phyloP scores from a whole-genome alignment of 768 basidiomycete genomes.

The Macrolepiota fuliginosa region DNA sequence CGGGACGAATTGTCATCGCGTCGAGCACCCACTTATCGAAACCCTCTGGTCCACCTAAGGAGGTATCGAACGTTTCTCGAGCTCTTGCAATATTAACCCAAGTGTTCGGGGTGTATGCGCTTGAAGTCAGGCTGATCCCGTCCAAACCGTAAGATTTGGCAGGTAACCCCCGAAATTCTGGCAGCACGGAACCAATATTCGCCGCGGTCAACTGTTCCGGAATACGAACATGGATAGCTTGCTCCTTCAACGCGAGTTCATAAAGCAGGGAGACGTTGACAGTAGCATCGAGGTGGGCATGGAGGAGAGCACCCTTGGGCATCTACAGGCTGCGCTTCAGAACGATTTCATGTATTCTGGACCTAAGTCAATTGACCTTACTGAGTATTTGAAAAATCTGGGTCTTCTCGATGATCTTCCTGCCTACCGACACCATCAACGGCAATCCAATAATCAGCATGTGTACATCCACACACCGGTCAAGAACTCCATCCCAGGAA shows the following conservation, averaged over 20 bases:
- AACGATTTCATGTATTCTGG: neutral
- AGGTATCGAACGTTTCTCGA: conserved; percentile 45
- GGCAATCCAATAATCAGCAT: neutral
- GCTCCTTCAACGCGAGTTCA: conserved; percentile 51
- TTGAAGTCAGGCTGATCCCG: conserved; percentile 35
- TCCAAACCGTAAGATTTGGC: conserved; percentile 26
- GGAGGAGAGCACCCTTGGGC: conserved; percentile 78
- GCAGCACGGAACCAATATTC: conserved; percentile 42
- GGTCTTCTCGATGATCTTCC: conserved; percentile 53
- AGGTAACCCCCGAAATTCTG: conserved; percentile 53
- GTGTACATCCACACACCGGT: conserved; percentile 41
- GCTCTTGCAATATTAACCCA: conserved; percentile 61
- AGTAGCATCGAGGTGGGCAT: conserved; percentile 74
- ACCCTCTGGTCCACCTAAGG: conserved; percentile 57
- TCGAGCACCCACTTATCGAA: conserved; percentile 69
- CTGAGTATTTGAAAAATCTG: conserved; percentile 58
- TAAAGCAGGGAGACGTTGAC: conserved; percentile 55
- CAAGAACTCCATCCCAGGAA: conserved; percentile 26
- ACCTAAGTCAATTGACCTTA: conserved; percentile 37
- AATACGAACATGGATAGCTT: conserved; percentile 58
- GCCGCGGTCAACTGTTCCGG: conserved; percentile 33
- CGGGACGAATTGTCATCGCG: conserved; percentile 64
- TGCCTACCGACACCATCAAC: neutral
- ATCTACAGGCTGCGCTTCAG: conserved; percentile 40
- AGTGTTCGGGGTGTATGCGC: conserved; percentile 36